Evolutionary conservation across 352 stramenopile species (phyloP).

Genomic region (Globisporangium paddicum): DNA sequence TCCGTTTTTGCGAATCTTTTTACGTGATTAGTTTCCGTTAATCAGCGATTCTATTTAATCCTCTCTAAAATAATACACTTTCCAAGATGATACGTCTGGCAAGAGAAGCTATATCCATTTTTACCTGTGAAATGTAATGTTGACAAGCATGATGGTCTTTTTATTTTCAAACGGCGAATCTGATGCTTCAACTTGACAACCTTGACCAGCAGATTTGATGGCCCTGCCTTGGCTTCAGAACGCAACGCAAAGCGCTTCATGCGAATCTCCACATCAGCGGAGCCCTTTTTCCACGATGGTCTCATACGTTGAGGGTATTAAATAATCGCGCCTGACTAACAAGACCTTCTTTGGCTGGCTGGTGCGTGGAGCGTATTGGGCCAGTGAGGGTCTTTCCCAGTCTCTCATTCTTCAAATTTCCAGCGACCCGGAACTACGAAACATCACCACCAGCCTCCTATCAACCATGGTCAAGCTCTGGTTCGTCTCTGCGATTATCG

Average conservation of each 20-base stretch:
- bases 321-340: not conserved
- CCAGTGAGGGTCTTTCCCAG: not conserved
- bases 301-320: not conserved
- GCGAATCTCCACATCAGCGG: not conserved
- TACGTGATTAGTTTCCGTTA: too few relatives aligned
- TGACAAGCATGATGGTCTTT: not conserved
- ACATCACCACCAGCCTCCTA: slow-evolving; percentile 1
- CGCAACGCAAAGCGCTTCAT: not conserved
- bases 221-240: not conserved
- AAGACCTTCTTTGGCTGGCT: not conserved
- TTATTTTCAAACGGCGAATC: not conserved
- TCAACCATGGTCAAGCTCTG: slow-evolving; percentile 30
- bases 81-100: too few relatives aligned
- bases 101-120: too few relatives aligned
- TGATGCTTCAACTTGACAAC: not conserved
- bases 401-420: slow-evolving; percentile 12
- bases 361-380: too few relatives aligned
- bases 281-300: not conserved
- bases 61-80: too few relatives aligned
- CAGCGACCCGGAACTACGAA: slow-evolving; percentile 1
- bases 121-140: not conserved
- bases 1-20: too few relatives aligned
- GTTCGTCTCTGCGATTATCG: slow-evolving; percentile 22
- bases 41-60: too few relatives aligned
- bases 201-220: not conserved